phyloP scores from a whole-genome alignment of 805 yeast genomes.

The Helenozyma baotianmanensis region DNA sequence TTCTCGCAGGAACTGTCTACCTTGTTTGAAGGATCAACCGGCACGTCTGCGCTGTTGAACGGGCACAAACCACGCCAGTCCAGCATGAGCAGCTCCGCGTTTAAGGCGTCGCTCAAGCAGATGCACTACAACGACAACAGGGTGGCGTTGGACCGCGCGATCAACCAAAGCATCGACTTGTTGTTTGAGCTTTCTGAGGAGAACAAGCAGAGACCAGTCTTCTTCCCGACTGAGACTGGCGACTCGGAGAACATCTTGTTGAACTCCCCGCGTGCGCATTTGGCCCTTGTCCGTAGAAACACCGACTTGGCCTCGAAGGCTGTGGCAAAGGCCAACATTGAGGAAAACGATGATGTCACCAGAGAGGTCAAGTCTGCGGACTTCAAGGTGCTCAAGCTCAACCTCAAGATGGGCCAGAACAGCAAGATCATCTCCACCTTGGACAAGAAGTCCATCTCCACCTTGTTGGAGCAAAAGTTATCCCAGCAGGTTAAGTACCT shows the following conservation, averaged over 20 bases:
- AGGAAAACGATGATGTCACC: slow-evolving; percentile 7
- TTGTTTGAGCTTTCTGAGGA: slow-evolving; percentile 50
- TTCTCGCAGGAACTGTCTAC: slow-evolving; percentile 25
- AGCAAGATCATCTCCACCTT: slow-evolving; percentile 47
- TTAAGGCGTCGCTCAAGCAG: slow-evolving; percentile 62
- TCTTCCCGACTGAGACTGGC: slow-evolving; percentile 49
- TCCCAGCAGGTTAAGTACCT: slow-evolving; percentile 64
- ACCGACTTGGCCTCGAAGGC: slow-evolving; percentile 12
- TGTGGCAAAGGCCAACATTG: slow-evolving; percentile 15
- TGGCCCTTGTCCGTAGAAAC: slow-evolving; percentile 48
- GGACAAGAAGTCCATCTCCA: slow-evolving; percentile 66
- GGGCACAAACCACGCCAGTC: slow-evolving; percentile 9
- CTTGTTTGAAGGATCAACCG: slow-evolving; percentile 26
- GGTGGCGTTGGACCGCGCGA: slow-evolving; percentile 57
- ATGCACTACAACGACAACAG: slow-evolving; percentile 72
- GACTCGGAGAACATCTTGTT: slow-evolving; percentile 33
- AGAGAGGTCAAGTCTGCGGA: slow-evolving; percentile 23
- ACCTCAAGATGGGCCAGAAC: slow-evolving; percentile 50
- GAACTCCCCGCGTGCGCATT: slow-evolving; percentile 47
- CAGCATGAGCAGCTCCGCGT: slow-evolving; percentile 20
- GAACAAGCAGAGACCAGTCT: slow-evolving; percentile 57
- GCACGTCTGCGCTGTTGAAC: slow-evolving; percentile 14
- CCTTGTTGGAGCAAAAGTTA: slow-evolving; percentile 65
- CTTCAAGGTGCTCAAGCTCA: slow-evolving; percentile 59
- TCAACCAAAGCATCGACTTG: slow-evolving; percentile 48